Base-by-base conservation (phyloP, 139 green algal genomes). In the Tetradesmus obliquus region DNA sequence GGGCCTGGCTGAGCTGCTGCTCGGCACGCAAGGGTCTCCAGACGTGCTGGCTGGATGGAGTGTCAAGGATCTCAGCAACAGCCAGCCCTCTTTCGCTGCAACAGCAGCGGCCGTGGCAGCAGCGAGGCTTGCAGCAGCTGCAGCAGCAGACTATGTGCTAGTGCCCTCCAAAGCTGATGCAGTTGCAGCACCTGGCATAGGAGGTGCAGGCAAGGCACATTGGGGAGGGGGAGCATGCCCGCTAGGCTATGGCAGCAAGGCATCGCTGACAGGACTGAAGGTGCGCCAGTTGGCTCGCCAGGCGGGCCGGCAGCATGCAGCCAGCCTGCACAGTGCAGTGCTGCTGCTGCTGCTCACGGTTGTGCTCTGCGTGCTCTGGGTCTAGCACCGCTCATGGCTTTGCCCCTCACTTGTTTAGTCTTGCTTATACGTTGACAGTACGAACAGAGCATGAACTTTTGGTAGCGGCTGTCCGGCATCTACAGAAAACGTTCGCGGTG, bases 121-220 rank as follows among this genome's bases (percentile, higher is more conserved):
- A 55, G 58, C 57, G 12, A 53, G 84, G 5, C 19, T 79, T 53
- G 84, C 84, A 32, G 58, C n/a, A 88, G 76, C 76, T 55, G 84
- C 84, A 88, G 84, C 84, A 80, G n/a, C 60, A 58, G 84, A 88
- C 19, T 24, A 19, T 55, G 12, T 88, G n/a, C n/a, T 88, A n/a
- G 84, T 88, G 58, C 58, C 84, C 53, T 24, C 12, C 24, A 62
- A 45, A 57, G 84, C 84, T 60, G 84, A 88, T 57, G 84, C 84
- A 24, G 79, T 55, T 19, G 19, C 22, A 58, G 58, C 84, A 8
- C n/a, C 84, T 32, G 84, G 15, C 17, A 51, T 19, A 58, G 32
- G 45, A 17, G 8, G 58, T 20, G 53, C 60, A 79, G 32, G 45
- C 22, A 13, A 22, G 60, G 69, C 22, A 53, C 58, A 57, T 13